Base-by-base conservation (phyloP, 192 early-diverging fungal species). In the Pilobolus umbonatus region DNA sequence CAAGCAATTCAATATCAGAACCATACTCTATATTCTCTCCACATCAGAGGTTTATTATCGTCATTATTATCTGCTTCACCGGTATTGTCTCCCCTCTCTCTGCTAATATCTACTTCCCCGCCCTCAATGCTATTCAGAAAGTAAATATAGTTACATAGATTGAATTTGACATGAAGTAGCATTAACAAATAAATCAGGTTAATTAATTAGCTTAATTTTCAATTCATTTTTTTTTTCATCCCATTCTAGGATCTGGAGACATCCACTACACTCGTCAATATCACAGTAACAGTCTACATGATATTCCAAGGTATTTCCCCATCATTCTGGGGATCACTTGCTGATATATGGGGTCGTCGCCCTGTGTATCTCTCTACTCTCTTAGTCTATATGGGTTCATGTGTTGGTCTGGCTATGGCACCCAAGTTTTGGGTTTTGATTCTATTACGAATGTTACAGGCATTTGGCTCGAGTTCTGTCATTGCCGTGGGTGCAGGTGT, bases 261-360 rank as follows among this genome's bases (percentile, higher is more conserved):
- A 14, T 38, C 60, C 1, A 58, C 58, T 22, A 64, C 66, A 44
- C 57, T 67, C 1, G 55, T 72, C 22, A 72, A 67, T 55, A 31
- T 72, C 21, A 67, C 60, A 8, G 47, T 72, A 22, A 65, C 64
- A 1, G 50, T 71, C 36, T 77, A 74, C 43, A 59, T 74, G 60
- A 38, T 77, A 5, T 64, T 67, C 22, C 68, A 71, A 65, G 75
- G 44, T 4, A 17, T 68, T 9, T 66, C 67, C 5, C 75, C 75
- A 11, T 49, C 73, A 12, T 63, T 71, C 19, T 77, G 75, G 75
- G 71, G 72, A 35, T 55, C 61, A 12, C 19, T 77, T n/a, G 67
- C 75, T 5, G 75, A 77, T 42, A 32, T 40, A 3, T 68, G 59
- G 52, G 71, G 75, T 3, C 68, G 75, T 6, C 61, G 72, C 5